These are phyloP conservation scores for Calamus simplicifolius DNA, from an alignment of 176 grass and related monocot genomes.

Conservation along the genomic window DNA sequence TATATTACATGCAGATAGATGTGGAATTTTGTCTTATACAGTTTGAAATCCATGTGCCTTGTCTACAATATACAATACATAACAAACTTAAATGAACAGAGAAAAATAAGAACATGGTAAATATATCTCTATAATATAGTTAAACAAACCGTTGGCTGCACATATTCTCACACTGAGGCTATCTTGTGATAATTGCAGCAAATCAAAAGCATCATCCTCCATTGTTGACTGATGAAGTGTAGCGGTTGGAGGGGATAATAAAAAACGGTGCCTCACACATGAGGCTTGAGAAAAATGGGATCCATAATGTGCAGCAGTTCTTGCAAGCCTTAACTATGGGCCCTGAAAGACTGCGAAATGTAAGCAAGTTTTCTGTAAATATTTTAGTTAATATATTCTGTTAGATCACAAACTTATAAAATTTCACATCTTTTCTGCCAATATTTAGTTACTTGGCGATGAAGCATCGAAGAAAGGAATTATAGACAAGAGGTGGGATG, in stretches of 20 bases:
- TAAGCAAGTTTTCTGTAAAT: conserved; percentile 19
- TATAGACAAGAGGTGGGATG: conserved; percentile 5
- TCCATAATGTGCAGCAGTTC: conserved; percentile 34
- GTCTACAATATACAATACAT: no score
- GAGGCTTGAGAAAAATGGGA: conserved; percentile 10
- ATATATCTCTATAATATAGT: no score
- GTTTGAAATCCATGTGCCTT: no score
- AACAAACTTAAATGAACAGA: no score
- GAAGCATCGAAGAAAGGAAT: background rate
- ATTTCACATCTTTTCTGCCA: background rate
- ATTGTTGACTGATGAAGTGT: conserved; percentile 32
- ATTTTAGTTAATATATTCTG: background rate
- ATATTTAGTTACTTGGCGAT: conserved; percentile 24
- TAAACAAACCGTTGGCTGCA: no score
- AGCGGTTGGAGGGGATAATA: conserved; percentile 25
- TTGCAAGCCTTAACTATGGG: conserved; percentile 28
- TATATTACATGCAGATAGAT: no score
- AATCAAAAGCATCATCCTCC: conserved; percentile 30
- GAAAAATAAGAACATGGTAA: no score
- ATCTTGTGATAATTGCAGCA: conserved; percentile 15
- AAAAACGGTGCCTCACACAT: conserved; percentile 29
- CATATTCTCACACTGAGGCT: no score
- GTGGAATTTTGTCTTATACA: no score
- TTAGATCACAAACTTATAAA: background rate
- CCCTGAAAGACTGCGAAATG: conserved; percentile 15